phyloP scores from a whole-genome alignment of 1,284 basidiomycete species.

The Malassezia obtusa region DNA sequence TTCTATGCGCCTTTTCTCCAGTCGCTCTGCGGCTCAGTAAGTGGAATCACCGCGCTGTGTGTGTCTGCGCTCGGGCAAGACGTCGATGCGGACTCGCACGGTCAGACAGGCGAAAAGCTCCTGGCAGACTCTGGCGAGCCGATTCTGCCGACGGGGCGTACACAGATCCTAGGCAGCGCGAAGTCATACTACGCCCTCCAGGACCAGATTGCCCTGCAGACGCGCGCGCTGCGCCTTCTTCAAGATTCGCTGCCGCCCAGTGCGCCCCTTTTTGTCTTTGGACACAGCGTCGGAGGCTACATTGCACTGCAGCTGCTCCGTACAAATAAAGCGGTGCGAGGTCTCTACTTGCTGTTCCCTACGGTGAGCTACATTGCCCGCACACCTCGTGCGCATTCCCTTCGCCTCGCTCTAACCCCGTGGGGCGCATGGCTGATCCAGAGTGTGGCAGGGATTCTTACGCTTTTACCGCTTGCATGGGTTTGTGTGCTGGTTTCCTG shows the following conservation, averaged over 20 bases:
- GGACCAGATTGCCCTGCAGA: constrained; percentile 9
- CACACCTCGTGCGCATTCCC: constrained; percentile 2
- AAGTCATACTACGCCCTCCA: constrained; percentile 4
- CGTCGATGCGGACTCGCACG: not conserved
- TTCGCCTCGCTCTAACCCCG: not conserved
- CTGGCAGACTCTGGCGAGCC: not conserved
- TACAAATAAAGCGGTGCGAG: not conserved
- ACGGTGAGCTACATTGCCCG: constrained; percentile 7
- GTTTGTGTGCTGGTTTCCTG: not conserved
- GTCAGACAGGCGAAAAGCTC: not conserved
- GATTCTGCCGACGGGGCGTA: not conserved
- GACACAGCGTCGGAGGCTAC: constrained; percentile 17
- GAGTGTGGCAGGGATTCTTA: not conserved
- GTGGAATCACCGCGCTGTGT: constrained; percentile 2
- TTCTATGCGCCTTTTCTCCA: constrained; percentile 9
- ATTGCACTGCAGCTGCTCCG: constrained; percentile 3
- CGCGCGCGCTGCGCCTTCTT: not conserved
- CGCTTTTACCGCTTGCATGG: constrained; percentile 1
- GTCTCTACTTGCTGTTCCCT: constrained; percentile 12
- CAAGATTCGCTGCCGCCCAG: not conserved
- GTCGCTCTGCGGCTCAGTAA: not conserved
- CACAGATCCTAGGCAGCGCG: not conserved
- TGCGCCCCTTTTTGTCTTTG: constrained; percentile 2
- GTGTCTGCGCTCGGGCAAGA: not conserved
- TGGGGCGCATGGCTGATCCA: not conserved